Evolutionary conservation across 2,329 filamentous ascomycete genomes (phyloP).

Genomic region (Celoporthe dispersa): DNA sequence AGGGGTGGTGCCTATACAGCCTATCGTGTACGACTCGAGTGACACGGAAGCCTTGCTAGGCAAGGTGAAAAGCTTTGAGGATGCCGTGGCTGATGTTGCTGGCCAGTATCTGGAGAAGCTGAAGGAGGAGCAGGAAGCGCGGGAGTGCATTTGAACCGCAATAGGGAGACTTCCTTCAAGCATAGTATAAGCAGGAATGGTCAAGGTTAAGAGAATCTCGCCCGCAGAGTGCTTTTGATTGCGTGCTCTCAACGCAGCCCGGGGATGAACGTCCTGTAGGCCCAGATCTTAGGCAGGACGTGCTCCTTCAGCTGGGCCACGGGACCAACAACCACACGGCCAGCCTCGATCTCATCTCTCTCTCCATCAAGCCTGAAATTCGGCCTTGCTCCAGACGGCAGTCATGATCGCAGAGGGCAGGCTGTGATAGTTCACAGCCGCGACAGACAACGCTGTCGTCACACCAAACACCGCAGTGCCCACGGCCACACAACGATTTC

Average conservation of each 20-base stretch:
- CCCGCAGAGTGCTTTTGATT: too few relatives aligned
- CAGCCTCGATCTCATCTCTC: background rate
- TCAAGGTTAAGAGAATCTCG: too few relatives aligned
- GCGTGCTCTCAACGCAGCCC: too few relatives aligned
- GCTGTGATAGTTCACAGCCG: background rate
- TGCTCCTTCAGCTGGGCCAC: too few relatives aligned
- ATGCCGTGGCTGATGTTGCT: background rate
- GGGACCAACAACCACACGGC: background rate
- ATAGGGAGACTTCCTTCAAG: background rate
- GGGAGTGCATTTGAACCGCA: too few relatives aligned
- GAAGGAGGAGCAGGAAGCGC: background rate
- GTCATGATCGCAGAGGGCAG: background rate
- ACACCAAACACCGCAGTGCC: background rate
- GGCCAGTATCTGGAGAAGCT: constrained; percentile 11
- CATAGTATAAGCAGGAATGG: too few relatives aligned
- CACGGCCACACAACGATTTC: background rate
- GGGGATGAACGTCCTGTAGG: too few relatives aligned
- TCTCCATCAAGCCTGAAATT: background rate
- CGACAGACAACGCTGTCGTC: background rate
- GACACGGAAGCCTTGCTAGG: constrained; percentile 16
- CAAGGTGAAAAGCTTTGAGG: background rate
- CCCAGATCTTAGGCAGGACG: too few relatives aligned
- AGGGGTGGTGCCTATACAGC: constrained; percentile 30
- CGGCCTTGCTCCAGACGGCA: background rate
- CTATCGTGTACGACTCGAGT: constrained; percentile 22